Conservation (phyloP, 345 rosid genomes). For the Viola odorata region DNA sequence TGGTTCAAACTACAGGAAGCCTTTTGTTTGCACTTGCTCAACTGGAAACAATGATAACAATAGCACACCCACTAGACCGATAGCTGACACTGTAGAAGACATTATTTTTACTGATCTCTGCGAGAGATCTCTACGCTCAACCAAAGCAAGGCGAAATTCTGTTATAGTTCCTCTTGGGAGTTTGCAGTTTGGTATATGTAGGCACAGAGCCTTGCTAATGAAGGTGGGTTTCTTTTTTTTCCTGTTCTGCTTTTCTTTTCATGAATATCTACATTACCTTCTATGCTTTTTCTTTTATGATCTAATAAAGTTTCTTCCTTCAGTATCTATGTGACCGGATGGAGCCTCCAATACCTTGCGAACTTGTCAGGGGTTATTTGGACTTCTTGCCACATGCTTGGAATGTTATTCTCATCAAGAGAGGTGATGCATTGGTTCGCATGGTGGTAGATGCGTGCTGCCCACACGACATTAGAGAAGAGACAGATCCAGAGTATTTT, state of each 20-base stretch:
- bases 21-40: conserved; percentile 88
- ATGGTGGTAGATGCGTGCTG: conserved; percentile 91
- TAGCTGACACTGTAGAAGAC: conserved; percentile 39
- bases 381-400: conserved; percentile 95
- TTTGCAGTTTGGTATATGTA: conserved; percentile 84
- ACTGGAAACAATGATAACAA: conserved; percentile 54
- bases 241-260: background rate
- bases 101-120: conserved; percentile 60
- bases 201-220: conserved; percentile 89
- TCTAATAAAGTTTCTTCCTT: conserved; percentile 19
- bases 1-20: conserved; percentile 76
- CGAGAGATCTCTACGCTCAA: conserved; percentile 65
- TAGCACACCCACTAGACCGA: conserved; percentile 32
- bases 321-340: conserved; percentile 94
- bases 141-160: conserved; percentile 62
- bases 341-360: conserved; percentile 92
- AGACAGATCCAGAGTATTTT: conserved; percentile 69
- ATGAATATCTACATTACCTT: conserved; percentile 1
- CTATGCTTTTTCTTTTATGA: background rate
- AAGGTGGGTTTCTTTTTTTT: conserved; percentile 45
- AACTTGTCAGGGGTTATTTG: conserved; percentile 96
- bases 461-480: conserved; percentile 88
- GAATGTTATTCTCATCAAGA: conserved; percentile 63
- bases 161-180: conserved; percentile 77
- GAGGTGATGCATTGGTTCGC: conserved; percentile 61